Conservation (phyloP, 352 stramenopile genomes). For the Globisporangium irregulare region DNA sequence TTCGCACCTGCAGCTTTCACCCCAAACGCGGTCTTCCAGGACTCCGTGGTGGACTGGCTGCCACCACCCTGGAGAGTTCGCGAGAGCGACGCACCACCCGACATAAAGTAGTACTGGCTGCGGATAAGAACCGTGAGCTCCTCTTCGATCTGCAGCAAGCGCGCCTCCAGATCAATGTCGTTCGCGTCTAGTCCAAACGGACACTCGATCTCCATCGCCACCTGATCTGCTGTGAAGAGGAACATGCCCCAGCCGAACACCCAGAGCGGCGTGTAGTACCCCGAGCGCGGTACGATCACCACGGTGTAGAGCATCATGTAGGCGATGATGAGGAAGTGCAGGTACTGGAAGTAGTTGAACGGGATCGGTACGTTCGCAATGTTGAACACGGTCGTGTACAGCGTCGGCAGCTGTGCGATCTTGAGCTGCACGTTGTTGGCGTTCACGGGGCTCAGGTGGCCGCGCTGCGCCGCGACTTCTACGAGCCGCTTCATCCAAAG, state of each 20-base stretch:
- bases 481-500: slow-evolving; percentile 78
- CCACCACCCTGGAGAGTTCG: slow-evolving; percentile 5
- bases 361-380: slow-evolving; percentile 84
- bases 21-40: not conserved
- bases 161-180: slow-evolving; percentile 75
- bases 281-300: slow-evolving; percentile 75
- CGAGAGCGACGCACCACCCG: slow-evolving; percentile 36
- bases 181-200: slow-evolving; percentile 79
- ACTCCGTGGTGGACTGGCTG: not conserved
- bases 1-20: not conserved
- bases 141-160: slow-evolving; percentile 76
- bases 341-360: slow-evolving; percentile 87
- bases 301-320: slow-evolving; percentile 86
- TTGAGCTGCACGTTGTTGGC: slow-evolving; percentile 61
- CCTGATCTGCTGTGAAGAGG: slow-evolving; percentile 79
- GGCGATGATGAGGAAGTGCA: slow-evolving; percentile 59
- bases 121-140: slow-evolving; percentile 78
- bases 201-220: slow-evolving; percentile 83
- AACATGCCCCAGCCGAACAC: slow-evolving; percentile 81
- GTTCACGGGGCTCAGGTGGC: slow-evolving; percentile 55
- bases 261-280: slow-evolving; percentile 73
- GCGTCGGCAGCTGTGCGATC: slow-evolving; percentile 56
- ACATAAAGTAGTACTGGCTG: slow-evolving; percentile 81
- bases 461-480: slow-evolving; percentile 56
- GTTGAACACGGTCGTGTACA: slow-evolving; percentile 83